Evolutionary conservation across 805 yeast genomes (phyloP), one percentile per base, ranked within the genome.

Genomic region (Ogataea ramenticola): DNA sequence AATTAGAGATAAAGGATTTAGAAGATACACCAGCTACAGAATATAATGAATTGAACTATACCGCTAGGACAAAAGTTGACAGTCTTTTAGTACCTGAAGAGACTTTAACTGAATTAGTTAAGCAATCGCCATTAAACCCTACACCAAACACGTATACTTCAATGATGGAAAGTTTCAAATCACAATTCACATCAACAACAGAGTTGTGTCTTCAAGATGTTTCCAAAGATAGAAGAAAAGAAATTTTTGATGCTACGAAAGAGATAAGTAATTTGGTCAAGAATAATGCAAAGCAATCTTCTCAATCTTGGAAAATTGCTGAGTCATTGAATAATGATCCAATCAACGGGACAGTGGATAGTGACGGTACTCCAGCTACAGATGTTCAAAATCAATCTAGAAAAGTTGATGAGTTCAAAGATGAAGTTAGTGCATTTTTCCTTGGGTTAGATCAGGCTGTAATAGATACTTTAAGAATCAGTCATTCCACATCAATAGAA

Each of bases 401-500:
- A 4, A 40, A 33, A 30, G 5, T 19, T 12, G 38, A 32, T 9
- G 43, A 41, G 4, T 34, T 15, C 11, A 27, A 36, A 32, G 41
- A 27, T n/a, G 50, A 46, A 20, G 50, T 39, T 12, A 48, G 42
- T 17, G 45, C 46, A 11, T 20, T 24, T 11, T 14, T 32, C 4
- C 19, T 45, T 21, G 45, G 52, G 22, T 24, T 54, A n/a, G 71
- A 69, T n/a, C 43, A 43, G 4, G 62, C 57, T 11, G 49, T 70
- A 1, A 44, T 75, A 11, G 85, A 80, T 41, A 68, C 72, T 38
- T 64, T 85, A 32, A 64, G 80, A 41, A 61, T 82, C 36, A 70
- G 82, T 15, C 90, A 86, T 56, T 76, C 82, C 1, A 82, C 93
- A 0, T 78, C 90, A 2, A 71, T 81, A 32, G 95, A 85, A 58